Conservation (phyloP, 2,329 filamentous ascomycete genomes). For the Stagonosporopsis tanaceti region DNA sequence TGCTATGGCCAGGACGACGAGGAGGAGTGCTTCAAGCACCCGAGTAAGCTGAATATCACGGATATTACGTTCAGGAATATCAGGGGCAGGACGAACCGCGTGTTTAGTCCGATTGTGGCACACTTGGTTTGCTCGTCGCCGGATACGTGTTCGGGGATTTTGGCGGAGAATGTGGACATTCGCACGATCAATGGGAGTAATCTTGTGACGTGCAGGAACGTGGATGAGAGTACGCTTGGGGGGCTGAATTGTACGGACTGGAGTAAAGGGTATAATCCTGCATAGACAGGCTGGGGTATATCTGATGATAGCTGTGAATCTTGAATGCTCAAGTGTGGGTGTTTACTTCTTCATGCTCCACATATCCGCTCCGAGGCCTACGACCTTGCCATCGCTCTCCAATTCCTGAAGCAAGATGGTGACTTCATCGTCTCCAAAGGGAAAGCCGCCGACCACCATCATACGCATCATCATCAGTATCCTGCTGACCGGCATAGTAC, state of each 20-base stretch:
- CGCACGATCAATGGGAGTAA: conserved; percentile 24
- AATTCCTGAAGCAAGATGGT: conserved; percentile 81
- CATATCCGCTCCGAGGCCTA: conserved; percentile 41
- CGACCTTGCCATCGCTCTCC: conserved; percentile 52
- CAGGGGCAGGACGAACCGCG: conserved; percentile 13
- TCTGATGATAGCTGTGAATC: too few species aligned
- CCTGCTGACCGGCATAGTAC: conserved; percentile 79
- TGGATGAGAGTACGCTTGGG: conserved; percentile 17
- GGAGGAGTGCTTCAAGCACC: conserved; percentile 24
- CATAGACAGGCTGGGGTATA: not conserved
- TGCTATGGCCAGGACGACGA: conserved; percentile 64
- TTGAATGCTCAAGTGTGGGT: too few species aligned
- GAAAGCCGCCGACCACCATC: conserved; percentile 85
- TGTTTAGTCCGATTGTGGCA: conserved; percentile 21
- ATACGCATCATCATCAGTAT: conserved; percentile 97
- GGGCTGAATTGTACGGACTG: conserved; percentile 22
- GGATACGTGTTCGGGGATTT: conserved; percentile 22
- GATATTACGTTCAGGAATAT: conserved; percentile 18
- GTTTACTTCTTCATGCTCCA: conserved; percentile 36
- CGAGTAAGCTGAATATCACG: conserved; percentile 21
- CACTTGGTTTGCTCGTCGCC: conserved; percentile 19
- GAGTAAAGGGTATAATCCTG: conserved; percentile 21
- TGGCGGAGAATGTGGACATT: conserved; percentile 26
- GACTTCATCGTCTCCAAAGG: conserved; percentile 88
- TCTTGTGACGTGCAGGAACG: conserved; percentile 24